A percentile compares a stretch with the other conserved stretches of the same genome.
These are phyloP conservation scores for Smallanthus sonchifolius DNA, from an alignment of 129 eudicot species.

Conservation along the genomic window DNA sequence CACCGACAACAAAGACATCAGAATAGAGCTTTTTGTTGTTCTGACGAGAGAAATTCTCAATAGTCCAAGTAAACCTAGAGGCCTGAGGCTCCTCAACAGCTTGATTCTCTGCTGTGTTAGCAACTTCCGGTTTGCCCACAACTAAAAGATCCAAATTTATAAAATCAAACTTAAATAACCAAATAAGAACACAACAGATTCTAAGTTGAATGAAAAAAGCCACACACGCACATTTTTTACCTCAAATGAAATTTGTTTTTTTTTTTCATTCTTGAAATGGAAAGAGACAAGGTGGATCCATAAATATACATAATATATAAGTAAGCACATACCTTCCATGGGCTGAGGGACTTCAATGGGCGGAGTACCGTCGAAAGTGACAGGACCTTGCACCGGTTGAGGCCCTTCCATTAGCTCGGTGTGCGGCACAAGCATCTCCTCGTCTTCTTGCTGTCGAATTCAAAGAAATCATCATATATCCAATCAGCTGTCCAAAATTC, in stretches of 20 bases:
- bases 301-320: constrained; percentile 12
- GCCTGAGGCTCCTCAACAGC: constrained; percentile 80
- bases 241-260: neutral
- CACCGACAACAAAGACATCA: constrained; percentile 70
- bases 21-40: constrained; percentile 79
- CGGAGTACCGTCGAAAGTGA: constrained; percentile 49
- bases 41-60: constrained; percentile 71
- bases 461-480: neutral
- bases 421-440: constrained; percentile 93
- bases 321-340: constrained; percentile 64
- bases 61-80: constrained; percentile 77
- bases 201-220: neutral
- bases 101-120: constrained; percentile 62
- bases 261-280: neutral
- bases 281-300: neutral
- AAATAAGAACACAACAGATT: neutral
- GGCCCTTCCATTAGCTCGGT: constrained; percentile 56
- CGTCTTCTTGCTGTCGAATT: constrained; percentile 67
- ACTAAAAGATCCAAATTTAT: constrained; percentile 13
- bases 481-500: neutral
- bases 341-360: constrained; percentile 54
- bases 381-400: constrained; percentile 49
- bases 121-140: constrained; percentile 55
- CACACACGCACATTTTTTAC: neutral
- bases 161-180: constrained; percentile 15